These are phyloP conservation scores for Fagus crenata DNA, from an alignment of 306 rosid species.

Conservation along the genomic window DNA sequence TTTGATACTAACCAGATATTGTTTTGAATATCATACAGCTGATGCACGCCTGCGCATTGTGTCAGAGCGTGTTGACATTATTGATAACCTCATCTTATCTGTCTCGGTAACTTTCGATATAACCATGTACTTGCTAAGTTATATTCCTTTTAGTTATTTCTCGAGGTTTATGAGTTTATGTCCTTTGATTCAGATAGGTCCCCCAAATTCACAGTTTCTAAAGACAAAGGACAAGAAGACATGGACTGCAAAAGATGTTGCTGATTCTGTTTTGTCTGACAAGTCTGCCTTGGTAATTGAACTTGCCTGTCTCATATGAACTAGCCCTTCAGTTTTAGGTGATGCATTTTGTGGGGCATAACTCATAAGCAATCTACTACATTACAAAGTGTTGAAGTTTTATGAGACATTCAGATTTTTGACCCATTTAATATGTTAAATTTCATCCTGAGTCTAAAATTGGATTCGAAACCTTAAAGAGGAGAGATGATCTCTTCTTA, in stretches of 20 bases:
- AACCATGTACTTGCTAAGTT: conserved; percentile 16
- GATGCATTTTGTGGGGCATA: background rate
- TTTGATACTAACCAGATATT: conserved; percentile 17
- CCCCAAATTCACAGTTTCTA: conserved; percentile 69
- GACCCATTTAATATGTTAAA: background rate
- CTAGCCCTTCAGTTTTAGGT: background rate
- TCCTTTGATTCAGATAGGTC: conserved; percentile 80
- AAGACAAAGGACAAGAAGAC: conserved; percentile 74
- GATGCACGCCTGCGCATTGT: conserved; percentile 96
- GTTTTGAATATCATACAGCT: conserved; percentile 51
- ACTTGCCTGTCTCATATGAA: background rate
- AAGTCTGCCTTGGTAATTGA: conserved; percentile 81
- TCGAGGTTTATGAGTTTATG: conserved; percentile 37
- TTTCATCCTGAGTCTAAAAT: background rate
- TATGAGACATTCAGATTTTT: background rate
- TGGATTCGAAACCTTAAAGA: background rate
- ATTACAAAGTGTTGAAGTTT: background rate
- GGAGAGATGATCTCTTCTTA: background rate
- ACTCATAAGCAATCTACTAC: background rate
- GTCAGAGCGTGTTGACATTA: conserved; percentile 85
- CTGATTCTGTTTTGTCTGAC: conserved; percentile 93
- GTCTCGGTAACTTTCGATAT: conserved; percentile 65
- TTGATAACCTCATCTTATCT: conserved; percentile 83
- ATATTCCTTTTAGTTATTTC: conserved; percentile 15
- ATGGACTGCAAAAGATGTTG: conserved; percentile 90